A percentile compares a stretch with the other conserved stretches of the same genome.
Evolutionary conservation across 805 yeast genomes (phyloP).

Genomic region (Cyberlindnera subsufficiens): DNA sequence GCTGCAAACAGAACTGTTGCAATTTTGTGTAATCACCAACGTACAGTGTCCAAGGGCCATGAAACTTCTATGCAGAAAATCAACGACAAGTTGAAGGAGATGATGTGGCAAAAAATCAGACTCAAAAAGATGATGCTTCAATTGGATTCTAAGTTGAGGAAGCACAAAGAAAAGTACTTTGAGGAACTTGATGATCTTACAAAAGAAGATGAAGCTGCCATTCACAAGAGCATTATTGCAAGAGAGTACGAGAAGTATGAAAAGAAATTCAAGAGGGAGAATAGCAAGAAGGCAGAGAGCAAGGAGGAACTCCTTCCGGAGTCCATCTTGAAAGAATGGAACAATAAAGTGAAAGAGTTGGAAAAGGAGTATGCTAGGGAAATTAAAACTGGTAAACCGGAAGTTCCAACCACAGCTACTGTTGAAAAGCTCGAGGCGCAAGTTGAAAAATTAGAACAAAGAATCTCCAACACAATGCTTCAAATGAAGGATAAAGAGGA

Average conservation of each 20-base stretch:
- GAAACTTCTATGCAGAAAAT: slow-evolving; percentile 77
- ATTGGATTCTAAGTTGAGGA: slow-evolving; percentile 47
- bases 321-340: slow-evolving; percentile 51
- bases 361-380: slow-evolving; percentile 51
- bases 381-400: slow-evolving; percentile 51
- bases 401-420: slow-evolving; percentile 41
- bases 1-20: slow-evolving; percentile 97
- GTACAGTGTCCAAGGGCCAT: slow-evolving; percentile 83
- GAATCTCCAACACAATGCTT: slow-evolving; percentile 62
- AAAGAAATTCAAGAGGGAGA: slow-evolving; percentile 68
- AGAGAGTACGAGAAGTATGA: slow-evolving; percentile 59
- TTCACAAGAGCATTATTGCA: slow-evolving; percentile 55
- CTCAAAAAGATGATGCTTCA: slow-evolving; percentile 63
- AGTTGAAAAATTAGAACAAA: slow-evolving; percentile 62
- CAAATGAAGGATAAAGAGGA: slow-evolving; percentile 91
- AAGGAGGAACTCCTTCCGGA: slow-evolving; percentile 47
- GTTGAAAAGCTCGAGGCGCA: slow-evolving; percentile 66
- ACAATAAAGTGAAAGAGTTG: slow-evolving; percentile 48
- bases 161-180: slow-evolving; percentile 53
- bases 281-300: slow-evolving; percentile 63
- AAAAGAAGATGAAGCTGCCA: slow-evolving; percentile 54
- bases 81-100: slow-evolving; percentile 68
- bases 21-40: slow-evolving; percentile 93
- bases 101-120: slow-evolving; percentile 79
- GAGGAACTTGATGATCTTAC: slow-evolving; percentile 61